phyloP scores from a whole-genome alignment of 73 alveolate genomes.

The Paramecium biaurelia region DNA sequence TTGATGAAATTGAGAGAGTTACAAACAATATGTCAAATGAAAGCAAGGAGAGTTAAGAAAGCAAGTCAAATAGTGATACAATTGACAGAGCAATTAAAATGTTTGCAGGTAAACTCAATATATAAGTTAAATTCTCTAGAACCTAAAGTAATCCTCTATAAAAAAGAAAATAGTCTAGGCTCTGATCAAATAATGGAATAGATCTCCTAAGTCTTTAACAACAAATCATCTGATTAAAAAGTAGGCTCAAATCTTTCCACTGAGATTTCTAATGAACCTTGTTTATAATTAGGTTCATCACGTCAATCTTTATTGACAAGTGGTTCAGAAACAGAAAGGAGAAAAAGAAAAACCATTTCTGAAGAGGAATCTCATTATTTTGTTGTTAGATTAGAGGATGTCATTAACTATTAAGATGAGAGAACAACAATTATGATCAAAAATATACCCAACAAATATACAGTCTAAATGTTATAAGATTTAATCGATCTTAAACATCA shows the following conservation, averaged over 20 bases:
- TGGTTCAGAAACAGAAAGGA: constrained; percentile 39
- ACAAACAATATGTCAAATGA: not conserved
- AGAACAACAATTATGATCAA: constrained; percentile 97
- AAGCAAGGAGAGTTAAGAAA: not conserved
- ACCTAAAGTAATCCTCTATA: not conserved
- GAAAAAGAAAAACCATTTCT: constrained; percentile 31
- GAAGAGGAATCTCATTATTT: constrained; percentile 40
- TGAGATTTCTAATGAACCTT: constrained; percentile 24
- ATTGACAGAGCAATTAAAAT: not conserved
- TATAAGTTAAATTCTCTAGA: not conserved
- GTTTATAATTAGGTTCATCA: not conserved
- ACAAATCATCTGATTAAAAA: not conserved
- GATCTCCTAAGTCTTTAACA: not conserved
- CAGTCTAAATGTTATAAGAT: constrained; percentile 78
- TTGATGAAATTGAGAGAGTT: not conserved
- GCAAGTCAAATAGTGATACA: not conserved
- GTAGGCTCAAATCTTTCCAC: not conserved
- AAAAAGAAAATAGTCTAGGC: not conserved
- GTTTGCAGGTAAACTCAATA: not conserved
- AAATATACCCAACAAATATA: constrained; percentile 96
- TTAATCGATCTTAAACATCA: constrained; percentile 83
- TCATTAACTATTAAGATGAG: constrained; percentile 51
- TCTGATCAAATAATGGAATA: constrained; percentile 1
- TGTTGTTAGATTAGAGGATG: not conserved
- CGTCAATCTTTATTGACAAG: not conserved